Base-by-base conservation (phyloP, 2,329 filamentous ascomycete genomes). In the Ascochyta rabiei region DNA sequence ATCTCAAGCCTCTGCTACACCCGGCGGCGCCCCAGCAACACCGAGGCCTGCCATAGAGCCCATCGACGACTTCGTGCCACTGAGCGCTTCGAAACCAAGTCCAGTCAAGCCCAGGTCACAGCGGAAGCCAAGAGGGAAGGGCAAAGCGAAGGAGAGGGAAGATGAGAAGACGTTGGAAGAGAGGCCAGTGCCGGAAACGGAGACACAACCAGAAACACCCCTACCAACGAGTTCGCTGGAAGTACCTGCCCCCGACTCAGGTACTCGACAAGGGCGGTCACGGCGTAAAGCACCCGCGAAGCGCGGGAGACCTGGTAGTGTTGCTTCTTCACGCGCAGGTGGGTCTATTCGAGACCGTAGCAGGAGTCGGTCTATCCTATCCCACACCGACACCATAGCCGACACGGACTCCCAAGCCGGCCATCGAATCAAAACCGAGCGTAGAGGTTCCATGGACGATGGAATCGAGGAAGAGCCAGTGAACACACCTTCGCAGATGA, bases 351-450 rank as follows among this genome's bases (percentile, higher is more conserved):
- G 76, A 54, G 76, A 74, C 41, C 73, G 77, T 12, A 81, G 79
- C 42, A 71, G 80, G 44, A 82, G 80, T 60, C 79, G 79, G 31
- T 82, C 80, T 12, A 72, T 81, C 39, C 66, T 77, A 13, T 81
- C 79, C 2, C 76, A 79, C 39, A 74, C 75, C 4, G 79, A 79
- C 21, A 76, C 74, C 0, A 53, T 76, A 30, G 70, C 69, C n/a
- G 76, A 78, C 45, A 75, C 72, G 23, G 75, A 77, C 13, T 76
- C 75, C 9, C 64, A 70, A 34, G 67, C 68, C 28, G 72, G 72
- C 23, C 71, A 73, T 37, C 65, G 65, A 19, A 76, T 82, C 54
- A 82, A 82, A 57, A 73, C 72, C 10, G 81, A 83, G 61, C 78
- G 78, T 12, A 31, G 45, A 40, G 76, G 73, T 6, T 79, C 77